Percentiles rank a stretch among this genome's conserved stretches.
These are phyloP conservation scores for Komagataella phaffii DNA, from an alignment of 805 yeast species.

Conservation along the genomic window DNA sequence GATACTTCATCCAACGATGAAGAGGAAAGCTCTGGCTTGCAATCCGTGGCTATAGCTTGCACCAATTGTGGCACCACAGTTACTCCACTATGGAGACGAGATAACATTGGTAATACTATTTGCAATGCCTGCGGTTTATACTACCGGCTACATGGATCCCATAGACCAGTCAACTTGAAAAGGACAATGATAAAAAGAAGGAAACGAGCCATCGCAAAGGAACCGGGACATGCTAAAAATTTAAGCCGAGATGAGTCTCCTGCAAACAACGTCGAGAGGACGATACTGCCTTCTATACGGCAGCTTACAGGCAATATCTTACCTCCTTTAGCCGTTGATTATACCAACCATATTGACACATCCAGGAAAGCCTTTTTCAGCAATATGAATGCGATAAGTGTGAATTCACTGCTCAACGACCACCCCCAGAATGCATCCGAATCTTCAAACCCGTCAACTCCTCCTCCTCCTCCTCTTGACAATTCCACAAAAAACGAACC, in stretches of 20 bases:
- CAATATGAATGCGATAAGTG: neutral
- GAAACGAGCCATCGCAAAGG: slow-evolving; percentile 17
- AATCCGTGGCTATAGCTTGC: slow-evolving; percentile 57
- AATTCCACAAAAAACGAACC: neutral
- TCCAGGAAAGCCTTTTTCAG: neutral
- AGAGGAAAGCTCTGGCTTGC: slow-evolving; percentile 13
- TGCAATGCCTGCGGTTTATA: slow-evolving; percentile 86
- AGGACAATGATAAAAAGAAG: slow-evolving; percentile 64
- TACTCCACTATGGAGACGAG: slow-evolving; percentile 81
- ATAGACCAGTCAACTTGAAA: slow-evolving; percentile 67
- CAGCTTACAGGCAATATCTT: neutral
- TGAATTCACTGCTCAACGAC: neutral
- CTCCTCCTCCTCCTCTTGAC: neutral
- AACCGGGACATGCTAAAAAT: slow-evolving; percentile 13
- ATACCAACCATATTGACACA: neutral
- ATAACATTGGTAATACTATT: slow-evolving; percentile 68
- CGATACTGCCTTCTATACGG: neutral
- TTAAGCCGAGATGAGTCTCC: neutral
- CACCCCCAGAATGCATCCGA: neutral
- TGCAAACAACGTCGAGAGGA: neutral
- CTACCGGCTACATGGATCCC: slow-evolving; percentile 60
- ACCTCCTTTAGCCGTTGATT: neutral
- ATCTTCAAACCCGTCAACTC: neutral
- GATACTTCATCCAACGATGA: neutral
- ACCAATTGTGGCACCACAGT: slow-evolving; percentile 75